A percentile compares a stretch with the other conserved stretches of the same genome.
phyloP scores from a whole-genome alignment of 2,329 filamentous ascomycete genomes.

The Emericellopsis cladophorae region DNA sequence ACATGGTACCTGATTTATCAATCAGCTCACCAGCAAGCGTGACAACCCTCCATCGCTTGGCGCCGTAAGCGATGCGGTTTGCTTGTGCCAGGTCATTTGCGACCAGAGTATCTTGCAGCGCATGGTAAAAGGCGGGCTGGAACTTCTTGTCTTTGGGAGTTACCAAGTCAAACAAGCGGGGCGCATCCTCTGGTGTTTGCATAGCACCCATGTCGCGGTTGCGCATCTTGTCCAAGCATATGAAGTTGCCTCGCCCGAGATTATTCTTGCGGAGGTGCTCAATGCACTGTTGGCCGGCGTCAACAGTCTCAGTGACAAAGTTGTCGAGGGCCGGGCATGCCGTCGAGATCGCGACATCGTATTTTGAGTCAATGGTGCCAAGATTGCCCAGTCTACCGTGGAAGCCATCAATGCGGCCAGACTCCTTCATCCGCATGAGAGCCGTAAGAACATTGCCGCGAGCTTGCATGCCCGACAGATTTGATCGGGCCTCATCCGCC shows the following conservation, averaged over 20 bases:
- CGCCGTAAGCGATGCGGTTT: constrained; percentile 91
- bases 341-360: constrained; percentile 96
- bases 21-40: constrained; percentile 92
- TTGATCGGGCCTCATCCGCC: constrained; percentile 89
- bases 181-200: constrained; percentile 82
- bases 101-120: constrained; percentile 89
- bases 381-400: constrained; percentile 91
- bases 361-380: constrained; percentile 84
- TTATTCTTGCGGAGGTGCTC: constrained; percentile 97
- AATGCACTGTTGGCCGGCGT: constrained; percentile 94
- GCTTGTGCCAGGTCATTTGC: constrained; percentile 89
- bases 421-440: constrained; percentile 89
- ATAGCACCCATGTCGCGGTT: constrained; percentile 67
- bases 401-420: constrained; percentile 92
- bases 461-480: constrained; percentile 78
- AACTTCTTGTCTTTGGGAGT: constrained; percentile 81
- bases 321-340: constrained; percentile 87
- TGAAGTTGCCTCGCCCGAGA: constrained; percentile 91
- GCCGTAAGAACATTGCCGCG: constrained; percentile 87
- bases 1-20: constrained; percentile 98
- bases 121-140: constrained; percentile 84
- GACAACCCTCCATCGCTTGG: constrained; percentile 88
- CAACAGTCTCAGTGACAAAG: constrained; percentile 92
- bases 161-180: constrained; percentile 85
- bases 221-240: constrained; percentile 80